Percentiles rank a stretch among this genome's conserved stretches.
phyloP scores from a whole-genome alignment of 2,329 filamentous ascomycete species.

The Torrubiella hemipterigena region DNA sequence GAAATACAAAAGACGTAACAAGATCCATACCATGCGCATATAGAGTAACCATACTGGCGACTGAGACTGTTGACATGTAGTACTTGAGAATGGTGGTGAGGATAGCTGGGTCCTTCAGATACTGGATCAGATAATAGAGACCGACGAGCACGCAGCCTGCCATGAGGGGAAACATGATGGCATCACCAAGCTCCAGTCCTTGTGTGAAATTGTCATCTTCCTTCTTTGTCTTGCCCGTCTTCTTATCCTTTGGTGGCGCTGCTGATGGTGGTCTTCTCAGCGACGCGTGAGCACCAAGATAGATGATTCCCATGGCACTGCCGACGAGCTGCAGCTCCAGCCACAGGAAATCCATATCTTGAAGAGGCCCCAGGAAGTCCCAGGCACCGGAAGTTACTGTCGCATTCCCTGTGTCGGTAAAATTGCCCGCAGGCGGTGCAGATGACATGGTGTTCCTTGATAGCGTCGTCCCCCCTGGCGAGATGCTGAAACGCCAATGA shows the following conservation, averaged over 20 bases:
- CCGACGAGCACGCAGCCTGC: slow-evolving; percentile 60
- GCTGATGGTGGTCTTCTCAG: slow-evolving; percentile 76
- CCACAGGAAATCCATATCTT: slow-evolving; percentile 27
- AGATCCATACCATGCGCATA: slow-evolving; percentile 61
- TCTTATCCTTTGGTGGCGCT: slow-evolving; percentile 39
- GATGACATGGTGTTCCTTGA: no score
- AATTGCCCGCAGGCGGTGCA: slow-evolving; percentile 18
- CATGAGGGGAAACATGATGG: slow-evolving; percentile 70
- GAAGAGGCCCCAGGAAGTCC: slow-evolving; percentile 16
- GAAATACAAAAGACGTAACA: slow-evolving; percentile 57
- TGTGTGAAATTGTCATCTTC: slow-evolving; percentile 37
- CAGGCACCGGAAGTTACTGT: slow-evolving; percentile 15
- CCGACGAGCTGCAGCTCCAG: slow-evolving; percentile 38
- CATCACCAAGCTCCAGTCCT: slow-evolving; percentile 57
- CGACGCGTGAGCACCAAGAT: slow-evolving; percentile 73
- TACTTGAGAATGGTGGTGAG: slow-evolving; percentile 72
- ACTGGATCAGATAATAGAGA: slow-evolving; percentile 83
- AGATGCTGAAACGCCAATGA: no score
- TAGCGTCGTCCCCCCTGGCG: no score
- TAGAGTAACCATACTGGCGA: slow-evolving; percentile 65
- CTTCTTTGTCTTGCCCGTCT: slow-evolving; percentile 27
- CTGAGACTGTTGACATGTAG: slow-evolving; percentile 71
- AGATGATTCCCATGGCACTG: slow-evolving; percentile 72
- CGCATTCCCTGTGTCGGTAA: slow-evolving; percentile 13
- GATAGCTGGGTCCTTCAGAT: slow-evolving; percentile 67